Base-by-base conservation (phyloP, 352 stramenopile genomes). In the Hyaloperonospora brassicae region DNA sequence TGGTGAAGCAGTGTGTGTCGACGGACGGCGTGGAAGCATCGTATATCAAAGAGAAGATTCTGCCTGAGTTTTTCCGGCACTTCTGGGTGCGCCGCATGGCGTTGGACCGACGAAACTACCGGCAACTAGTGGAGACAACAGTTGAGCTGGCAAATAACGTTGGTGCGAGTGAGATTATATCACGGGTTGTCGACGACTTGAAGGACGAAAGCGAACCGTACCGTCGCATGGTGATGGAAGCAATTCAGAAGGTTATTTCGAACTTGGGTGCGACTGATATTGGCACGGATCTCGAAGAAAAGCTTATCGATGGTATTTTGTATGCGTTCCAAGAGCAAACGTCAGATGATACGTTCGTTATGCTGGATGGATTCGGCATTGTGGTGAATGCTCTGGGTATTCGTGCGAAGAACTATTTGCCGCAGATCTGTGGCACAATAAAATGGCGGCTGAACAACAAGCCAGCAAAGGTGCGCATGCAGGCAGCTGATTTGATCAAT, bases 371-470 rank as follows among this genome's bases (percentile, higher is more conserved):
- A 12, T 99, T 99, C 68, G 96, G 96, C 14, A 98, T 95, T 49
- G 95, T 99, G 14, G 92, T 99, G 25, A 98, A 98, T 59, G 95
- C 97, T 27, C 67, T 99, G 6, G 97, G 97, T 4, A 83, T 97
- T 48, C 85, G 97, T 23, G 95, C 94, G 44, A 98, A 98, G 76
- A 96, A 97, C 53, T 99, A 99, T 61, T 59, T 99, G 36, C 96
- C 96, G 25, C 95, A 99, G 73, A 98, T 99, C 66, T 98, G 89
- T 52, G 95, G 93, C 51, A 99, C 94, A 0, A 98, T 99, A 73
- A 99, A 99, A 76, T 99, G 96, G 95, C 87, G 97, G 5, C 61
- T 99, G 21, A 98, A 99, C 70, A 99, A 99, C 77, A 99, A 99
- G 62, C 88, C 92, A 43, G 94, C 97, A 1, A 98, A 97, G 62